Conservation (phyloP, 23 red algal genomes). For the Pyropia yezoensis region DNA sequence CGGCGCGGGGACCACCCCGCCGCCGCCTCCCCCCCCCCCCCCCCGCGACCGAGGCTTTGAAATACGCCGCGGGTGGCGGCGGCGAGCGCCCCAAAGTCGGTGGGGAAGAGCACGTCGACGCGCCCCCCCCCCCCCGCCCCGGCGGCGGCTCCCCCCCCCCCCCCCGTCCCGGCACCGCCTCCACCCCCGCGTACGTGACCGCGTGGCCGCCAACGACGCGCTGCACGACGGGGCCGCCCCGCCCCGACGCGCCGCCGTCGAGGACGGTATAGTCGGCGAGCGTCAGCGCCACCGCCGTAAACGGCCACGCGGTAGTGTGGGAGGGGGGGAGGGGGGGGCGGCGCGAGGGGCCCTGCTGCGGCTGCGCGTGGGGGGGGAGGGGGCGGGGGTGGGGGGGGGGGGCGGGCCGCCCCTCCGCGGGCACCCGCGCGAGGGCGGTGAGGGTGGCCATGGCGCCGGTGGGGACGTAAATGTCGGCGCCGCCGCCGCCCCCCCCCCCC, state of each 20-base stretch:
- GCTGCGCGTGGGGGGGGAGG: too few species aligned
- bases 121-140: neutral
- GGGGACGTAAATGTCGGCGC: too few species aligned
- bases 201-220: conserved; percentile 23
- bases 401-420: too few species aligned
- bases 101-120: conserved; percentile 78
- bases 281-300: neutral
- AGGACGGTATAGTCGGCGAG: conserved; percentile 59
- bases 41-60: too few species aligned
- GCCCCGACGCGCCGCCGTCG: conserved; percentile 30
- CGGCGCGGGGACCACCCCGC: too few species aligned
- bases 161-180: conserved; percentile 9
- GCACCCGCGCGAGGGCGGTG: too few species aligned
- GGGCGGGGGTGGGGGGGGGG: too few species aligned
- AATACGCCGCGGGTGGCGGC: neutral
- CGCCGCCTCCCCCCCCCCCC: neutral
- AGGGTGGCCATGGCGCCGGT: too few species aligned
- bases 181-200: conserved; percentile 37
- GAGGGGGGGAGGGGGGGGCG: too few species aligned
- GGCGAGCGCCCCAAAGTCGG: conserved; percentile 39
- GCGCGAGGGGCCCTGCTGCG: too few species aligned
- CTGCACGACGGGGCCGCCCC: conserved; percentile 62
- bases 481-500: too few species aligned
- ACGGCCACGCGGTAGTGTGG: too few species aligned
- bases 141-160: neutral